Evolutionary conservation across 78 protist species (phyloP).

Genomic region (Dictyostelium purpureum): DNA sequence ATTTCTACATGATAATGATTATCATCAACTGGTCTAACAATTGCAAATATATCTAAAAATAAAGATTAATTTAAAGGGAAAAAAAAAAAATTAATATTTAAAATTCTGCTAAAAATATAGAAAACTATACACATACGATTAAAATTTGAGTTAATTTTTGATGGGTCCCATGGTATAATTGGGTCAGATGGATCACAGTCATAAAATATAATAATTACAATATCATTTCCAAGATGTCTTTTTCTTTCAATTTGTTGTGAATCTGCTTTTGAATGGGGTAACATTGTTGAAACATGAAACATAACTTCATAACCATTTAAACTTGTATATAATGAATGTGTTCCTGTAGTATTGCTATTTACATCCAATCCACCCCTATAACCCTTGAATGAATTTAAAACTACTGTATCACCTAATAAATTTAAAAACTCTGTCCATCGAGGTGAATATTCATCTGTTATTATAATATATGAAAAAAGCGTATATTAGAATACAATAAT

Average conservation of each 20-base stretch:
- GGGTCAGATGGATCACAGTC: conserved; percentile 22
- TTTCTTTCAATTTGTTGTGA: conserved; percentile 79
- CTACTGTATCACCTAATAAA: conserved; percentile 52
- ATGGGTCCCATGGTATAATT: conserved; percentile 62
- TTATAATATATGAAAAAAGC: background rate
- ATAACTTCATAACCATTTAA: conserved; percentile 72
- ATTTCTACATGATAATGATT: conserved; percentile 41
- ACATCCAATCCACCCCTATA: conserved; percentile 79
- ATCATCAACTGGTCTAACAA: conserved; percentile 52
- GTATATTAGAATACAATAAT: background rate
- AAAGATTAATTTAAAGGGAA: background rate
- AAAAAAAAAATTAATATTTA: background rate
- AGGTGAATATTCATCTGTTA: background rate
- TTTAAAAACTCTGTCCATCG: conserved; percentile 48
- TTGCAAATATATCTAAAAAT: conserved; percentile 65
- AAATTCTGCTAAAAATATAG: background rate
- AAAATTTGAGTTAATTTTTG: conserved; percentile 60
- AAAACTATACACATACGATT: conserved; percentile 9
- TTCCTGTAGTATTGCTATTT: conserved; percentile 67
- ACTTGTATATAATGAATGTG: conserved; percentile 46
- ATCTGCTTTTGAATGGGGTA: conserved; percentile 52
- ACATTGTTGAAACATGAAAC: conserved; percentile 84
- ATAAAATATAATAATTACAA: conserved; percentile 70
- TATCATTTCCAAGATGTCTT: conserved; percentile 83
- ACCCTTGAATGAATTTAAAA: conserved; percentile 40